Evolutionary conservation across 2,329 filamentous ascomycete genomes (phyloP), one percentile per base, ranked within the genome.

Genomic region (Fusarium floridanum): DNA sequence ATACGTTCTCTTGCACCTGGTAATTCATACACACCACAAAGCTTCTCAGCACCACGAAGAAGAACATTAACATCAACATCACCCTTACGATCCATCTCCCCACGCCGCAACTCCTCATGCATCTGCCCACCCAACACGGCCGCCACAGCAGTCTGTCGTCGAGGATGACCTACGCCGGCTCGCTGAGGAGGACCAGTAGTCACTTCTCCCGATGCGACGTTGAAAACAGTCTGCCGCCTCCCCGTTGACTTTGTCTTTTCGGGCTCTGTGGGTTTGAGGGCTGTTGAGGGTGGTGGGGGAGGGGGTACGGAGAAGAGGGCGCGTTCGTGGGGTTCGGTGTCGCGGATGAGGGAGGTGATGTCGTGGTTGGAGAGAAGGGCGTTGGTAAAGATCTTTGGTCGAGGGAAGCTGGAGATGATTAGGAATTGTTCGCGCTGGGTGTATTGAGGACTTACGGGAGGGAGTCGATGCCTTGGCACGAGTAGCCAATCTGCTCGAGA

Each of bases 341-440:
- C 97, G 70, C 97, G 94, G 79, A 99, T 98, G 57, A 99, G 87
- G 14, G 94, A 91, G 5, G 97, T 98, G 77, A 99, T 98, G 83
- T 99, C 97, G 83, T 95, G 92, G 76, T 92, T 92, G 66, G 93
- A 92, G 59, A 98, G 91, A 43, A 99, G 89, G 37, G 97, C 95
- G 82, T 97, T 98, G 76, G 95, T 97, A 85, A 98, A 99, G 80
- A 97, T 95, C 79, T 94, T 97, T n/a, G 96, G 94, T 2, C 91
- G 91, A 45, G 94, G 94, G 78, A 98, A 98, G 37, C 95, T 97
- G 74, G 6, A 12, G 3, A 27, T 5, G 6, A n/a, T 61, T 12
- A 66, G 34, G 11, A 36, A 10, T 24, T 11, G 34, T 64, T 17
- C 17, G 36, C 29, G 22, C 10, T 10, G 11, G 17, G 20, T 24